These are phyloP conservation scores for Porphyra umbilicalis DNA, from an alignment of 31 red algal species.

Conservation along the genomic window DNA sequence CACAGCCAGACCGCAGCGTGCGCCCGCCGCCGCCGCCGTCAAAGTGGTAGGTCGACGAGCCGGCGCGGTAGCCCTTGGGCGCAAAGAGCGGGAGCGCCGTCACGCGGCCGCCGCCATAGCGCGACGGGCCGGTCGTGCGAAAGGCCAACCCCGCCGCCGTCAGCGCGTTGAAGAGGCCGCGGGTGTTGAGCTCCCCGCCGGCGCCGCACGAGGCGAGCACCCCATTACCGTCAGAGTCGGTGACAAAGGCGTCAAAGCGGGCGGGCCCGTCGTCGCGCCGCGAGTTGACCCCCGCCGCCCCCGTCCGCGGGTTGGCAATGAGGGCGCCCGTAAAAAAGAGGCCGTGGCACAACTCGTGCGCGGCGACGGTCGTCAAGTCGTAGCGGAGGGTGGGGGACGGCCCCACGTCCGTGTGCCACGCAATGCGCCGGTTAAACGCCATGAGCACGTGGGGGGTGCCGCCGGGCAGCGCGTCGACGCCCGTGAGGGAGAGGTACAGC, in stretches of 20 bases:
- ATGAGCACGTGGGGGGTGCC: background rate
- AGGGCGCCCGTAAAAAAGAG: slow-evolving; percentile 54
- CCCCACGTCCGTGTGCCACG: slow-evolving; percentile 7
- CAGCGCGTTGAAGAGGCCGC: background rate
- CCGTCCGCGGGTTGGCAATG: background rate
- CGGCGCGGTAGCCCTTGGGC: background rate
- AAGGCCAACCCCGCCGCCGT: background rate
- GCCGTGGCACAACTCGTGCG: slow-evolving; percentile 60
- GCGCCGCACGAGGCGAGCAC: background rate
- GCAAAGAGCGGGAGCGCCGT: background rate
- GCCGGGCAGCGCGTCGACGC: background rate
- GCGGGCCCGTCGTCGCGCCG: background rate
- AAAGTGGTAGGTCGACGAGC: slow-evolving; percentile 1
- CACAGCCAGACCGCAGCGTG: background rate
- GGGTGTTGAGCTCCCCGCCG: background rate
- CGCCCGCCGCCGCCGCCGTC: background rate
- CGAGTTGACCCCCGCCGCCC: background rate
- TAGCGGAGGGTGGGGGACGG: slow-evolving; percentile 12
- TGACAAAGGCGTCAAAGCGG: background rate
- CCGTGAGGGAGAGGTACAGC: background rate
- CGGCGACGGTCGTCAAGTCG: slow-evolving; percentile 49
- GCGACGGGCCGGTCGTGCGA: background rate
- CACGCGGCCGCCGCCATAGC: background rate
- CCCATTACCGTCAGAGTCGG: background rate
- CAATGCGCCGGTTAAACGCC: background rate